Percentiles rank a stretch among this genome's conserved stretches.
Conservation (phyloP, 768 basidiomycete genomes). For the Xerocomellus intermedius region DNA sequence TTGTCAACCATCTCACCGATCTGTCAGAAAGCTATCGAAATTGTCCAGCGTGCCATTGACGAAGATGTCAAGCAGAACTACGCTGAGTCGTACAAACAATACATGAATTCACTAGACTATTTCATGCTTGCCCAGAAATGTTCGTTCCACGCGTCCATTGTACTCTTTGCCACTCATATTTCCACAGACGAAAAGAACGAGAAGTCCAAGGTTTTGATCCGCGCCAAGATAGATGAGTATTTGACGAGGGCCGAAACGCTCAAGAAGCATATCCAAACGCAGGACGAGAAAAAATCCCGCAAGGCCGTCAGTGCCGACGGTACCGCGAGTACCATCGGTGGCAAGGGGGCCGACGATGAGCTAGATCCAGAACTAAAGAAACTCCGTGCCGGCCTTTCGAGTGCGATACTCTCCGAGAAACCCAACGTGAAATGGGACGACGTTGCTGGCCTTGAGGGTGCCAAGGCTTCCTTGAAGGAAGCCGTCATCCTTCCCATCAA, state of each 20-base stretch:
- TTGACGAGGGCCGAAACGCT: constrained; percentile 87
- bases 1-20: constrained; percentile 16
- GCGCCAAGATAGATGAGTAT: constrained; percentile 87
- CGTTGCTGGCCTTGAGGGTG: constrained; percentile 92
- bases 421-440: constrained; percentile 99
- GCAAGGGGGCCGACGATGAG: constrained; percentile 59
- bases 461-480: constrained; percentile 95
- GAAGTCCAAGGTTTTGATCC: constrained; percentile 82
- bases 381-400: constrained; percentile 83
- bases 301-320: constrained; percentile 52
- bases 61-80: constrained; percentile 94
- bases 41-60: constrained; percentile 91
- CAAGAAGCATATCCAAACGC: constrained; percentile 72
- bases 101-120: constrained; percentile 94
- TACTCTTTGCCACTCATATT: background rate
- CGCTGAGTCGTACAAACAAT: constrained; percentile 89
- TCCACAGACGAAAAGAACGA: constrained; percentile 82
- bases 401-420: constrained; percentile 88
- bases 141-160: constrained; percentile 29
- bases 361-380: constrained; percentile 95
- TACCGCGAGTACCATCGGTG: constrained; percentile 37
- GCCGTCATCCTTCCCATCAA: constrained; percentile 99
- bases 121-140: constrained; percentile 98
- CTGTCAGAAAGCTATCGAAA: constrained; percentile 74
- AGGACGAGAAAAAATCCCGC: constrained; percentile 56